These are phyloP conservation scores for Durio zibethinus DNA, from an alignment of 345 rosid genomes.

Conservation along the genomic window DNA sequence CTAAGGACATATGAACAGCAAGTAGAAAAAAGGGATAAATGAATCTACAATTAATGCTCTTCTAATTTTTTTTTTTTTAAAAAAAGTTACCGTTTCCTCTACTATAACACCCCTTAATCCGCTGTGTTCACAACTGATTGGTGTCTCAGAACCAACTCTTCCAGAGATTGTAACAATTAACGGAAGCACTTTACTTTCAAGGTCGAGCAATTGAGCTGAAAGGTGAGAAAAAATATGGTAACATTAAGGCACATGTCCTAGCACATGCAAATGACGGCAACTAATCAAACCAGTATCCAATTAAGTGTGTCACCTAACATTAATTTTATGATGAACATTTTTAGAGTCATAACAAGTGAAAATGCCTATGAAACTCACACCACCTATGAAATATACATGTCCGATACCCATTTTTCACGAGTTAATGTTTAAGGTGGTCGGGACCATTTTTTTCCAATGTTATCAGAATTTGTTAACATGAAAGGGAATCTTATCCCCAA, in stretches of 20 bases:
- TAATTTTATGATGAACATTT: background rate
- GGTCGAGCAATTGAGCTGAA: slow-evolving; percentile 76
- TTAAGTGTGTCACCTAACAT: background rate
- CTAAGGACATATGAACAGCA: slow-evolving; percentile 36
- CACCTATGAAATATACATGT: background rate
- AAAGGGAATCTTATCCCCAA: background rate
- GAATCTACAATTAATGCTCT: background rate
- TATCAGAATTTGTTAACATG: background rate
- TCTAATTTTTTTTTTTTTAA: background rate
- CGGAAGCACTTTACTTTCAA: slow-evolving; percentile 68
- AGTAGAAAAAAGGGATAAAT: background rate
- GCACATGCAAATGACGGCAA: background rate
- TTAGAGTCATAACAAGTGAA: background rate
- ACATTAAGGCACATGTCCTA: slow-evolving; percentile 3
- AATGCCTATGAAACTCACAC: background rate
- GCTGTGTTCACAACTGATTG: slow-evolving; percentile 76
- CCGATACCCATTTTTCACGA: background rate
- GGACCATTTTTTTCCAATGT: background rate
- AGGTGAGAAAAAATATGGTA: slow-evolving; percentile 14
- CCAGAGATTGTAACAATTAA: slow-evolving; percentile 70
- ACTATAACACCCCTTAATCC: slow-evolving; percentile 77
- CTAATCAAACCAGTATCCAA: background rate
- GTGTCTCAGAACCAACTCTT: slow-evolving; percentile 81
- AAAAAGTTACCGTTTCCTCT: slow-evolving; percentile 63
- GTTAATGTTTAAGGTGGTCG: background rate